phyloP scores from a whole-genome alignment of 1,284 basidiomycete genomes.

The Ganoderma sinense region DNA sequence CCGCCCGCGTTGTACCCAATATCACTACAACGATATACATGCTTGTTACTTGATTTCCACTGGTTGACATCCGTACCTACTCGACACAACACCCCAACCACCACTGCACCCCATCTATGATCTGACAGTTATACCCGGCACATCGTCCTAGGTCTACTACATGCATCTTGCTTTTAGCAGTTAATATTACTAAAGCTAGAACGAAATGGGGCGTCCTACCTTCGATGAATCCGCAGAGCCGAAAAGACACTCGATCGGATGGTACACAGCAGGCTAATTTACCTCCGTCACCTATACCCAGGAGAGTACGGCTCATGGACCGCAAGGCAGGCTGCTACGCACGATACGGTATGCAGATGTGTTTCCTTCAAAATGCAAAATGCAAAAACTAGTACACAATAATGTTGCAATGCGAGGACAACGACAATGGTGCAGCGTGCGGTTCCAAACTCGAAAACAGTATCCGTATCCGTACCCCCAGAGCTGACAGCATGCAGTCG shows the following conservation, averaged over 20 bases:
- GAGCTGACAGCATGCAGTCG: too few relatives aligned
- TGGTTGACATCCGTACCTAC: background rate
- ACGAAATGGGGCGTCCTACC: too few relatives aligned
- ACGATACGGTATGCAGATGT: background rate
- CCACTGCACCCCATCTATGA: too few relatives aligned
- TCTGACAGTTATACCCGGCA: background rate
- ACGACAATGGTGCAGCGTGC: background rate
- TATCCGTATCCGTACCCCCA: background rate
- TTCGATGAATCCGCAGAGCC: too few relatives aligned
- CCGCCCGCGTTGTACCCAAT: background rate
- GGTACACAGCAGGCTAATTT: too few relatives aligned
- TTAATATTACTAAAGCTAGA: too few relatives aligned
- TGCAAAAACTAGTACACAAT: background rate
- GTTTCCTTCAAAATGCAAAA: background rate
- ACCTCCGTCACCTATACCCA: too few relatives aligned
- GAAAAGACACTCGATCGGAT: too few relatives aligned
- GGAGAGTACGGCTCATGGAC: too few relatives aligned
- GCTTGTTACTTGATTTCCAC: background rate
- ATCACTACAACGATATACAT: background rate
- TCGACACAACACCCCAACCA: too few relatives aligned
- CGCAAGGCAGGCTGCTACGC: too few relatives aligned
- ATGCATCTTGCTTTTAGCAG: too few relatives aligned
- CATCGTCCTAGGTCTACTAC: background rate
- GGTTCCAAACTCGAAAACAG: background rate
- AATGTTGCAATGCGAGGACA: background rate